phyloP scores from a whole-genome alignment of 176 grass and related monocot genomes.

The Sorghum bicolor region Sorghum_bicolor_NCBIv3 NC_012872.2:52273501-52274000 shows the following conservation, averaged over 20 bases:
- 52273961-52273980: conserved; percentile 11
- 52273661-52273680: conserved; percentile 83
- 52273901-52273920: neutral
- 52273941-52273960: neutral
- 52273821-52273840: neutral
- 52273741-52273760: neutral
- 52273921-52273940: conserved; percentile 9
- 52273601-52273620: conserved; percentile 80
- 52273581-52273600: conserved; percentile 89
- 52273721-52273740: conserved; percentile 78
- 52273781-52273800: conserved; percentile 77
- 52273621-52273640: conserved; percentile 96
- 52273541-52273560: neutral
- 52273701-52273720: conserved; percentile 76
- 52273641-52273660: conserved; percentile 81
- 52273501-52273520: neutral
- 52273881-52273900: neutral
- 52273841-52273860: neutral
- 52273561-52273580: conserved; percentile 81
- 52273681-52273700: conserved; percentile 79
- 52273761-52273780: conserved; percentile 37
- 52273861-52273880: neutral
- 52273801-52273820: conserved; percentile 18
- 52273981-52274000: neutral
- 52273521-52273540: neutral